Conservation (phyloP, 1,139 yeast genomes). For the Taphrina wiesneri region DNA sequence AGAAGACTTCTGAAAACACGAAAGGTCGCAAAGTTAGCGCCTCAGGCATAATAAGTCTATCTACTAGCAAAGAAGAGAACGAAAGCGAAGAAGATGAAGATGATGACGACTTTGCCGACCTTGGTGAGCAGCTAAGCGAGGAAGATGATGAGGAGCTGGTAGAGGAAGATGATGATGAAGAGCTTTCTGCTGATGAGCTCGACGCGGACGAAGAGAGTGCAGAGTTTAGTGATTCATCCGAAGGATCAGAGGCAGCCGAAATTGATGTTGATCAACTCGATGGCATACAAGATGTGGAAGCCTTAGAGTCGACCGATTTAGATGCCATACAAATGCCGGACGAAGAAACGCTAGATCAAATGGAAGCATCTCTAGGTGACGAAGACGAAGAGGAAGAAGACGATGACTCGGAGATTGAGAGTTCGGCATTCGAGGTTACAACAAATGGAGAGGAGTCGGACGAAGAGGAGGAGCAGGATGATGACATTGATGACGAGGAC, state of each 20-base stretch:
- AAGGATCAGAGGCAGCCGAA: constrained; percentile 30
- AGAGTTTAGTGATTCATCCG: constrained; percentile 18
- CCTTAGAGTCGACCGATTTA: constrained; percentile 26
- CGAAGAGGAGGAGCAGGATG: constrained; percentile 41
- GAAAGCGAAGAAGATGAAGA: constrained; percentile 40
- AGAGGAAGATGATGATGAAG: constrained; percentile 42
- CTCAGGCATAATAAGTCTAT: constrained; percentile 15
- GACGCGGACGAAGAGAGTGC: constrained; percentile 15
- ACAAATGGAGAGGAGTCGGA: constrained; percentile 29
- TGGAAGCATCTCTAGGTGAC: constrained; percentile 33
- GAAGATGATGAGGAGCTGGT: constrained; percentile 38
- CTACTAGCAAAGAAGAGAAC: constrained; percentile 35
- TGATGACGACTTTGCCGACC: constrained; percentile 39
- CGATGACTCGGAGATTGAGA: constrained; percentile 38
- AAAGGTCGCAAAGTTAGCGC: constrained; percentile 28
- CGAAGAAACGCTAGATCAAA: constrained; percentile 14
- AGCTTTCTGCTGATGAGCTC: constrained; percentile 36
- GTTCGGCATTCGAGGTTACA: not conserved
- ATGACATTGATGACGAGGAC: constrained; percentile 42
- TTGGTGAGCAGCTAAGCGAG: constrained; percentile 27
- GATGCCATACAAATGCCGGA: constrained; percentile 21
- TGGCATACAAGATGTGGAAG: constrained; percentile 27
- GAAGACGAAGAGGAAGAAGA: constrained; percentile 42
- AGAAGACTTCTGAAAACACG: constrained; percentile 7
- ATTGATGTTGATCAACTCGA: constrained; percentile 25